Evolutionary conservation across 768 basidiomycete species (phyloP), one percentile per base, ranked within the genome.

Genomic region (Cantharellus anzutake): DNA sequence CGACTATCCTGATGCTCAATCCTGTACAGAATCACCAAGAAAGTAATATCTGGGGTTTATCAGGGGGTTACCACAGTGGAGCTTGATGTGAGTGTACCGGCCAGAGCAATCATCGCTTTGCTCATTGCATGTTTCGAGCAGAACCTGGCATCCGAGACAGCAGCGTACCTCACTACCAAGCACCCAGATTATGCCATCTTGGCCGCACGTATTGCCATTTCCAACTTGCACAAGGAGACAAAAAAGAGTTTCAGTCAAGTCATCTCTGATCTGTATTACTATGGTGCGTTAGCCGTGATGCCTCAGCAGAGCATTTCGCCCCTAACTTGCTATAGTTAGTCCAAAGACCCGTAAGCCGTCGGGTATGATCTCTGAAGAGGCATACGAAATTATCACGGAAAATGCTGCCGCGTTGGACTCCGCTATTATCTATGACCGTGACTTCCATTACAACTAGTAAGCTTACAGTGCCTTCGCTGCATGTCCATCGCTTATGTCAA

Each of bases 121-220:
- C 20, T 29, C 20, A 29, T 29, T 29, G 35, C 29, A 11, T 55
- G 11, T 7, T 55, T 7, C 52, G 42, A 35, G 16, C 60, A 94
- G 91, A 97, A 96, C 70, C 83, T 97, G 44, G 93, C 93, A 0
- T 84, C 93, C 4, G 93, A 97, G 73, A 99, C 96, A 2, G 92
- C 96, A 4, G 96, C 96, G 0, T 97, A 84, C 70, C 81, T 98
- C 62, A 98, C 96, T 3, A 98, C 94, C 37, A 91, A 89, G 65
- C 91, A 93, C 68, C 92, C 94, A 4, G 96, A 99, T 69, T 99
- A 99, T 66, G 96, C 96, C 35, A 83, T 98, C 62, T 88, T 99
- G 63, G 96, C 96, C 3, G 96, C 96, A 29, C 90, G 96, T 61
- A 98, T 99, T 59, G 96, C 96, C 60, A 91, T 99, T 66, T 97